Base-by-base conservation (phyloP, 2,329 filamentous ascomycete genomes). In the Cladosporium halotolerans region DNA sequence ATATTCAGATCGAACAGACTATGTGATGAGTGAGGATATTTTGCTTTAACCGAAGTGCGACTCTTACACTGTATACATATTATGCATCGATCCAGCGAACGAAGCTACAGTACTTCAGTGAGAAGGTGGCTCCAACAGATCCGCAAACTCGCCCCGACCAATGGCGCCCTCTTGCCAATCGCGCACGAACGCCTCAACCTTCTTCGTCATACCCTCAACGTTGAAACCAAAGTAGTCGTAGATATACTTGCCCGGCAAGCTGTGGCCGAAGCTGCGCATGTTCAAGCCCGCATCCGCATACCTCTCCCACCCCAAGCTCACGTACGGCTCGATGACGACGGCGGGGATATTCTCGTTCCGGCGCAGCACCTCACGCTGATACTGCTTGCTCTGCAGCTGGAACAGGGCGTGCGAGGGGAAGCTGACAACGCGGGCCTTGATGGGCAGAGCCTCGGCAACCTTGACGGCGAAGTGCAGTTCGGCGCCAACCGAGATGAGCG, bases 321-420 rank as follows among this genome's bases (percentile, higher is more conserved):
- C 73, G 61, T 81, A 83, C 1, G 80, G 78, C 66, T 85, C 82
- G 41, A 85, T 79, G 4, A 83, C 77, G 13, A 85, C 77, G 3
- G 61, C 49, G 7, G 62, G 63, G 11, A 59, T 57, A 41, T 71
- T 71, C 1, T 55, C 59, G 58, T 72, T 68, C 28, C 71, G 68
- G 43, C 66, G 67, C 43, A 83, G 67, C 1, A 76, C 73, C 1
- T 72, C 59, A 0, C 75, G 70, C 61, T 70, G 74, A 61, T 79
- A 79, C 39, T 73, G 67, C 3, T 68, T 58, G 0, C 68, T 56
- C 58, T 80, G 76, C 6, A 67, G 60, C 54, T 78, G 76, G 58
- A 79, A 79, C 13, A 79, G 59, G 0, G 74, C 67, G 61, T 76
- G 73, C 57, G 73, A 79, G 0, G 77, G 77, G 63, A 79, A 78